Conservation (phyloP, 1,284 basidiomycete species). For the Puccinia horiana region DNA sequence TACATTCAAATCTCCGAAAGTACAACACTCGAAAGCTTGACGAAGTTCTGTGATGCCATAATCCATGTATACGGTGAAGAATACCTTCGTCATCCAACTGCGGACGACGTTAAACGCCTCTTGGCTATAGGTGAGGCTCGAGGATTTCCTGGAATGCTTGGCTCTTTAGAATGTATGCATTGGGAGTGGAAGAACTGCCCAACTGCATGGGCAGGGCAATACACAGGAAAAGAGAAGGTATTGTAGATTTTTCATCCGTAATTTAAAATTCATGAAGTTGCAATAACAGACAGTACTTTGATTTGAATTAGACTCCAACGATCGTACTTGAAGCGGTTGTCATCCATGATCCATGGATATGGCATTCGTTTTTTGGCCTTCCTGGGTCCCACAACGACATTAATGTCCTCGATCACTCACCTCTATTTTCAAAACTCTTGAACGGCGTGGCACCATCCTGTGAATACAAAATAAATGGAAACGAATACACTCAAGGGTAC, state of each 20-base stretch:
- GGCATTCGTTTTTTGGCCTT: constrained; percentile 16
- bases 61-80: neutral
- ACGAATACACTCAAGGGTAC: neutral
- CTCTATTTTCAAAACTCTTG: constrained; percentile 12
- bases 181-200: constrained; percentile 34
- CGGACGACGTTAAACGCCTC: neutral
- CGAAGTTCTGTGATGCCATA: neutral
- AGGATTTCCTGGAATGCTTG: constrained; percentile 30
- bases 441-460: neutral
- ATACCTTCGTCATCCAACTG: neutral
- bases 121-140: neutral
- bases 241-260: neutral
- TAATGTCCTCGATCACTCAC: neutral
- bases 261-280: neutral
- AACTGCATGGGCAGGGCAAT: neutral
- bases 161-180: constrained; percentile 19
- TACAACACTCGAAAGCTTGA: neutral
- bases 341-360: constrained; percentile 20
- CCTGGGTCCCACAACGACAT: constrained; percentile 21
- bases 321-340: constrained; percentile 13
- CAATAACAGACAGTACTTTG: too few species aligned
- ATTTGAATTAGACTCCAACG: neutral
- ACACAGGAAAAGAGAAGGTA: constrained; percentile 9
- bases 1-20: neutral
- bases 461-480: constrained; percentile 5